A percentile compares a stretch with the other conserved stretches of the same genome.
Evolutionary conservation across 257 asterid species (phyloP).

Genomic region (Salvia hispanica): DNA sequence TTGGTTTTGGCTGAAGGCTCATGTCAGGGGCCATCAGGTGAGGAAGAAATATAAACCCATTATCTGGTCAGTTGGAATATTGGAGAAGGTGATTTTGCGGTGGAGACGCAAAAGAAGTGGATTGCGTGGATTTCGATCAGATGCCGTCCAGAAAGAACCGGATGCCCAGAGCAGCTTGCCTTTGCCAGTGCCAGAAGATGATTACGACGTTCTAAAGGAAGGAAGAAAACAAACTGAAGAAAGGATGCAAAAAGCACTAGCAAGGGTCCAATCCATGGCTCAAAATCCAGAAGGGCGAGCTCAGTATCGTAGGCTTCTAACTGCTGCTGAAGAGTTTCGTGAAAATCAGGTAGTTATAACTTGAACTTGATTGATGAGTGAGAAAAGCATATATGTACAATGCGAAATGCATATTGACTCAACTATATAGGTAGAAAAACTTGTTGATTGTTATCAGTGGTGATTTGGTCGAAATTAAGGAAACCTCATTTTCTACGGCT

Average conservation of each 20-base stretch:
- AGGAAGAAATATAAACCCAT: constrained; percentile 86
- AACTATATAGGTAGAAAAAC: neutral
- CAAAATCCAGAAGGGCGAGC: constrained; percentile 88
- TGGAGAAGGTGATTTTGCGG: constrained; percentile 89
- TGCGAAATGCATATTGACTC: constrained; percentile 4
- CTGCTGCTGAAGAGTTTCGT: constrained; percentile 79
- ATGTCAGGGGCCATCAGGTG: constrained; percentile 95
- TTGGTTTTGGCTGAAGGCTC: constrained; percentile 67
- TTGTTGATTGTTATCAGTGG: neutral
- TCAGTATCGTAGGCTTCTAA: constrained; percentile 86
- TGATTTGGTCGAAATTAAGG: neutral
- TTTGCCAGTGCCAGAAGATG: constrained; percentile 60
- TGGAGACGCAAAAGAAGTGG: constrained; percentile 96
- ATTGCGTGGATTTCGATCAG: constrained; percentile 76
- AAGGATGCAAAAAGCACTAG: constrained; percentile 83
- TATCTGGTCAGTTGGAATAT: constrained; percentile 88
- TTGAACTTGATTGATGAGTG: constrained; percentile 20
- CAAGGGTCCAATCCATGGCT: constrained; percentile 91
- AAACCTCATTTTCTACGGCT: neutral
- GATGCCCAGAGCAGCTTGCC: constrained; percentile 35
- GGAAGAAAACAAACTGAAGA: constrained; percentile 90
- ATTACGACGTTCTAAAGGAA: constrained; percentile 78
- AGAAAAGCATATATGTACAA: neutral
- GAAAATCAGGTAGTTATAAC: constrained; percentile 61
- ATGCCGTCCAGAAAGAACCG: constrained; percentile 47